These are phyloP conservation scores for Corymbia maculata DNA, from an alignment of 345 rosid species.

Conservation along the genomic window DNA sequence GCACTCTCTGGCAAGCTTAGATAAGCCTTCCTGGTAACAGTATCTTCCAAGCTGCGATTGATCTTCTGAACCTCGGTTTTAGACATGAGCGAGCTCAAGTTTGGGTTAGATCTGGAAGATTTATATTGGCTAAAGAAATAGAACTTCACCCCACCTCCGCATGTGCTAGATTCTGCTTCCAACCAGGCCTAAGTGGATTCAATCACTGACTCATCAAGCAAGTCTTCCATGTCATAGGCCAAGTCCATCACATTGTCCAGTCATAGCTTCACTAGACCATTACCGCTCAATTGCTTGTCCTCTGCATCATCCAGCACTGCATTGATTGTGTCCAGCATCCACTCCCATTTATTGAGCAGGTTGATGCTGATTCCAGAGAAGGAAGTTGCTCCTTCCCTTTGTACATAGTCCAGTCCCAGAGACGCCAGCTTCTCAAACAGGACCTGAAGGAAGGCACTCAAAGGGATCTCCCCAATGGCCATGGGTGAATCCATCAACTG, in stretches of 20 bases:
- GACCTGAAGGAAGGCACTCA: neutral
- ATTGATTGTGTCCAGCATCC: neutral
- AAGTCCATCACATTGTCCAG: neutral
- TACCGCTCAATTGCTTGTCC: neutral
- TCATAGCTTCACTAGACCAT: neutral
- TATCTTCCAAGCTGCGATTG: neutral
- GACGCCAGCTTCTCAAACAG: neutral
- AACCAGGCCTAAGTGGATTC: accelerated
- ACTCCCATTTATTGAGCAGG: neutral
- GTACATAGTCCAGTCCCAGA: neutral
- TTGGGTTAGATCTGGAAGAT: neutral
- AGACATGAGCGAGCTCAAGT: neutral
- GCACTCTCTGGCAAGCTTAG: neutral
- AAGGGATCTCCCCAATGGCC: neutral
- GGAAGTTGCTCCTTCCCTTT: neutral
- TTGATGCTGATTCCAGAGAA: neutral
- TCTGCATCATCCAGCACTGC: neutral
- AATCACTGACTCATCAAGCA: neutral
- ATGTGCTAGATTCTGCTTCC: neutral
- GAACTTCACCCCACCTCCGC: neutral
- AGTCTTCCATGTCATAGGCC: neutral
- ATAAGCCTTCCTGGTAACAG: neutral
- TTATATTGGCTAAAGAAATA: neutral
- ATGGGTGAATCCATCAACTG: neutral
- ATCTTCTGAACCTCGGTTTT: neutral